Evolutionary conservation across 176 grass and related monocot genomes (phyloP), one percentile per base, ranked within the genome.

Genomic region (Melocanna baccifera): DNA sequence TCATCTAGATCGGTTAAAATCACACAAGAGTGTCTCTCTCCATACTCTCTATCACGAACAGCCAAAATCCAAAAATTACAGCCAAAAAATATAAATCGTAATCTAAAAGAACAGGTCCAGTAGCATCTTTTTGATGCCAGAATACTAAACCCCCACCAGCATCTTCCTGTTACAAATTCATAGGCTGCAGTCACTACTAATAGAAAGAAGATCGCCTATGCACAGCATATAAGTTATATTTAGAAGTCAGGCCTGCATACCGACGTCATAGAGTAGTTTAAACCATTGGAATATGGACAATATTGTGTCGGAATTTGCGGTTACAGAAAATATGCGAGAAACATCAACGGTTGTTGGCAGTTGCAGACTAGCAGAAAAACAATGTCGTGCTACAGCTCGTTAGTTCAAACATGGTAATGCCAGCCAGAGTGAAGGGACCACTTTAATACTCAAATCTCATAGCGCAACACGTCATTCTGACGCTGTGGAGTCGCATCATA

Each of bases 121-220:
- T 92, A 41, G 89, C 91, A 41, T 93, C 96, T 85, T 96, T 99
- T 82, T 93, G 96, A 74, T 99, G 96, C 96, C 96, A 99, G 87
- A 99, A 99, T 75, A 99, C 96, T 86, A 98, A 86, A 69, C 93
- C 96, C 7, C 93, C 89, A 83, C 93, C 96, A 76, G 96, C 89
- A 90, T 96, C 96, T 83, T 96, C 96, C 96, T 98, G 86, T 59
- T 84, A 86, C 89, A 85, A 47, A 47, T 65, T 26, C 1, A 83
- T 48, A 73, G 22, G 55, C 3, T 81, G 84, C 6, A 18, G 32
- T 81, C 55, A 81, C 16, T 70, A 62, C 37, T 32, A 62, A 68
- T 16, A 58, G 74, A 70, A 75, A 70, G 20, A 86, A 75, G 20
- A 22, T 4, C 4, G 55, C 6, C 16, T 34, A 62, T 74, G 22